Evolutionary conservation across 2,329 filamentous ascomycete genomes (phyloP), one percentile per base, ranked within the genome.

Genomic region (Aureobasidium sp.): DNA sequence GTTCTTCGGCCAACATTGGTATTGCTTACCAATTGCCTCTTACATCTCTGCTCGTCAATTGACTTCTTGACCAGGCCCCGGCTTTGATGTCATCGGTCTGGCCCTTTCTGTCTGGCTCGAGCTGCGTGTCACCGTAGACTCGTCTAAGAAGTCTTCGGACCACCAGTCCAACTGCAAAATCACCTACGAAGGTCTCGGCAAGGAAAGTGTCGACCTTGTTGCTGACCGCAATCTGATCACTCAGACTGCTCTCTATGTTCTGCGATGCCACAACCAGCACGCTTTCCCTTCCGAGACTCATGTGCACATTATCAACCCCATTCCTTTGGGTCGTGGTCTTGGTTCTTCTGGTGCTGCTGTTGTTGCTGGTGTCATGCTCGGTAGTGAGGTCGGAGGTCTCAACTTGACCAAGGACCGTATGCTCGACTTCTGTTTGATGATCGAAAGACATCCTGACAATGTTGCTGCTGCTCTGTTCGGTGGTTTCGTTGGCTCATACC

Each of bases 391-490:
- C 50, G 93, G 92, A 41, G 82, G 87, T 36, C 81, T 99, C 64
- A 81, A 87, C 48, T 78, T 99, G 65, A 85, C 84, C 62, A 87
- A 90, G 69, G 88, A 90, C 66, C 83, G 94, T 42, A 83, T 99
- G 72, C 87, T 99, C 69, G 94, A 99, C 76, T 99, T 91, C 74
- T 96, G 91, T 72, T 80, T 99, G 67, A 99, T 99, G 94, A 96
- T 97, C 75, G 73, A 96, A 76, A 85, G 91, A 66, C 91, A 96
- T 74, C 91, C 91, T 11, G 91, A 96, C 77, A 96, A 96, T 71
- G 91, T 99, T 57, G 94, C 92, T 62, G 94, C 94, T 14, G 92
- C 94, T 8, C 84, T 97, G 39, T 97, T 95, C 70, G 94, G 94
- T 67, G 94, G 94, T 36, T 97, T 99, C 68, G 91, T 99, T 30